Evolutionary conservation across 2,329 filamentous ascomycete genomes (phyloP).

Genomic region (Curvularia spicifera): DNA sequence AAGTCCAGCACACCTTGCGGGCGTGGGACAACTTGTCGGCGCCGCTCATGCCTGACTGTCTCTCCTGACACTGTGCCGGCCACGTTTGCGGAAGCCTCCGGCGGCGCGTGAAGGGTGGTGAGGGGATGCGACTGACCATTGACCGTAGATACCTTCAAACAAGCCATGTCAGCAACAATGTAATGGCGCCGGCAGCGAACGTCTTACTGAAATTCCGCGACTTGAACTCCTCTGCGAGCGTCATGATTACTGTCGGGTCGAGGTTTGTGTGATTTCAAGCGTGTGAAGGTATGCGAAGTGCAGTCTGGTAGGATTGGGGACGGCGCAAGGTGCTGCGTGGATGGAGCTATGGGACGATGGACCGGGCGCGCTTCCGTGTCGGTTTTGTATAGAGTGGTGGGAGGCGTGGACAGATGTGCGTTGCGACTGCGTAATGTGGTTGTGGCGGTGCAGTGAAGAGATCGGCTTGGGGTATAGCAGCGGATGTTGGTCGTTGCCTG

Average conservation of each 20-base stretch:
- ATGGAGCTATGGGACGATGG: constrained; percentile 30
- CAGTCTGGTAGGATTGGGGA: constrained; percentile 27
- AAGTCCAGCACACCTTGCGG: background rate
- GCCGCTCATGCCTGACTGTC: background rate
- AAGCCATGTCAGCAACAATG: constrained; percentile 41
- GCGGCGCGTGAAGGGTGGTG: background rate
- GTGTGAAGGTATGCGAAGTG: constrained; percentile 12
- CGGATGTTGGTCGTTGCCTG: constrained; percentile 32
- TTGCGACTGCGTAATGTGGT: constrained; percentile 37
- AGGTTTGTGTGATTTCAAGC: constrained; percentile 1
- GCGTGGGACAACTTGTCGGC: background rate
- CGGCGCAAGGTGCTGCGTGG: constrained; percentile 28
- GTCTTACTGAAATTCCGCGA: constrained; percentile 70
- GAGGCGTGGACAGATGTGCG: constrained; percentile 28
- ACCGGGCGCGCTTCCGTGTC: constrained; percentile 25
- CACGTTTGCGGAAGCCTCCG: background rate
- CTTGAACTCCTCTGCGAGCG: constrained; percentile 66
- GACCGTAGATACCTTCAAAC: constrained; percentile 67
- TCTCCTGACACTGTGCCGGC: background rate
- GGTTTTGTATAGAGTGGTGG: constrained; percentile 6
- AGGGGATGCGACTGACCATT: constrained; percentile 63
- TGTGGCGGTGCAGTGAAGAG: constrained; percentile 39
- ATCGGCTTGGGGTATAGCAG: constrained; percentile 2
- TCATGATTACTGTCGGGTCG: constrained; percentile 53
- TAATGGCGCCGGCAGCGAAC: constrained; percentile 14